phyloP scores from a whole-genome alignment of 1,139 yeast species.

The Yamadazyma mexicana region DNA sequence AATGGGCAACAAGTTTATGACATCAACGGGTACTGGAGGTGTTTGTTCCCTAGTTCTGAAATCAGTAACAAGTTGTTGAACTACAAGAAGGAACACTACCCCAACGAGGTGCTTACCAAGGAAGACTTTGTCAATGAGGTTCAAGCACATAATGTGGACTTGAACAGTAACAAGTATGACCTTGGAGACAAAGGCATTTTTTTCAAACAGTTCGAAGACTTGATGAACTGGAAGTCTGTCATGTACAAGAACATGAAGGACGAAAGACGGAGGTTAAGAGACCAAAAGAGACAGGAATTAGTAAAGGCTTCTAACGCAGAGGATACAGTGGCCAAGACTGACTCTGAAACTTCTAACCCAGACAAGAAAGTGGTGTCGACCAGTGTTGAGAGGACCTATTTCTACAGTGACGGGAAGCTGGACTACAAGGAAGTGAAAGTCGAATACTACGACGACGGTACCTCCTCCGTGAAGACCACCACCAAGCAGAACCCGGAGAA shows the following conservation, averaged over 20 bases:
- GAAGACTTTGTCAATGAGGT: conserved; percentile 44
- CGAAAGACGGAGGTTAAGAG: conserved; percentile 19
- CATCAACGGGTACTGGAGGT: conserved; percentile 78
- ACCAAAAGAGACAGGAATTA: conserved; percentile 3
- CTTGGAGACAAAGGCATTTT: conserved; percentile 40
- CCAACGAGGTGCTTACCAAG: conserved; percentile 43
- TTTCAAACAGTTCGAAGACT: conserved; percentile 65
- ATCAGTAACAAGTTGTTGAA: conserved; percentile 37
- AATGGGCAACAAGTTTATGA: conserved; percentile 81
- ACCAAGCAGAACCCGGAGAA: conserved; percentile 34
- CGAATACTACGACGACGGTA: conserved; percentile 66
- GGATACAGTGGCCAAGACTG: too few species aligned
- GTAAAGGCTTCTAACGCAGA: too few species aligned
- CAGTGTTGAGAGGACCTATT: conserved; percentile 45
- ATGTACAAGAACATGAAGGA: conserved; percentile 46
- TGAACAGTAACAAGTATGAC: conserved; percentile 24
- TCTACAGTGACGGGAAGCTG: conserved; percentile 53
- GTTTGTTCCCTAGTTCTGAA: conserved; percentile 68
- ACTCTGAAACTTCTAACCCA: too few species aligned
- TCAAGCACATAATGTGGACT: conserved; percentile 11
- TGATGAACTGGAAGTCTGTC: conserved; percentile 64
- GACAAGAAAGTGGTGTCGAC: conserved; percentile 50
- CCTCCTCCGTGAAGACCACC: conserved; percentile 41
- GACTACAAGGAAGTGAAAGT: conserved; percentile 52
- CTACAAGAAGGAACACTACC: conserved; percentile 26